Base-by-base conservation (phyloP, 2,329 filamentous ascomycete genomes). In the Botrytis elliptica region DNA sequence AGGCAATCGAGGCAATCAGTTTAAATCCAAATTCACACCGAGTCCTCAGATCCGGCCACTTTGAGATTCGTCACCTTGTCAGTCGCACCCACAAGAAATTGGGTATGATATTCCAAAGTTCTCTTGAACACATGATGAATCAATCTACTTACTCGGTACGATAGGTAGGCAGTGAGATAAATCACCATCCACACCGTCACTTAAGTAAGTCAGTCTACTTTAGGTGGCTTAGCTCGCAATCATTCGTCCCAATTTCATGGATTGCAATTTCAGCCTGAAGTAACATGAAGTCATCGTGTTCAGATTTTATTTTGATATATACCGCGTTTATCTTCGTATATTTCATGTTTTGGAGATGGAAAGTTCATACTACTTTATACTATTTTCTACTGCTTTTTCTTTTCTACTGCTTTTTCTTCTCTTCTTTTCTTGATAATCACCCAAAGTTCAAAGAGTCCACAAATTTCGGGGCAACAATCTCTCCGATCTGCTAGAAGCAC, bases 121-220 rank as follows among this genome's bases (percentile, higher is more conserved):
- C 60, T 42, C 40, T 33, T 64, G 62, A 44, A 44, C 60, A 66
- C 42, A 66, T 66, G 10, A 66, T 49, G 63, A 38, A 66, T 66
- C 36, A 38, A 66, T 66, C 36, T 46, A 33, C 33, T 33, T 33
- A 33, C 33, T 33, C 33, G 33, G 33, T 33, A 33, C 33, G 33
- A 33, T 16, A 42, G 40, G 40, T 7, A 44, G 18, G 42, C 20
- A 20, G 20, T 20, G 44, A 44, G 44, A 42, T 16, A 46, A 18
- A 33, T 46, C 10, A 25, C 52, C n/a, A 55, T 55, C 25, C n/a
- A 57, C 25, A 16, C 52, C n/a, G 16, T 33, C 6, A 36, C 33
- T 14, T 3, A 25, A 36, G 33, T 62, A 16, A 40, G 33, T 38
- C 36, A 40, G 33, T 38, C 36, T 62, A 42, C 60, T n/a, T 40